These are phyloP conservation scores for Takashimella koratensis DNA, from an alignment of 1,284 basidiomycete species.

Conservation along the genomic window DNA sequence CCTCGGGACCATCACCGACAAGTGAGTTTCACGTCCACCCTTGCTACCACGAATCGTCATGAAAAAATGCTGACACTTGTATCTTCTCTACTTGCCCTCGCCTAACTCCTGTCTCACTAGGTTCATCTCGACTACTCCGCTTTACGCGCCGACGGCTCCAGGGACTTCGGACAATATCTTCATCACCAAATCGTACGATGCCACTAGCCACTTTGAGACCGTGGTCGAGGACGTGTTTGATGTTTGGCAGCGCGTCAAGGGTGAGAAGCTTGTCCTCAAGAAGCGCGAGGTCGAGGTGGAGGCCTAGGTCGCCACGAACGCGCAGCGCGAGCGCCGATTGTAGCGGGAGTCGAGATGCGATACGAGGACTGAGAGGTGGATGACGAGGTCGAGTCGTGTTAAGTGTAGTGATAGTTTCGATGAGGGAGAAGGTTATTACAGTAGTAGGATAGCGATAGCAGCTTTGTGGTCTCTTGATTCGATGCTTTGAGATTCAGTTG, in stretches of 20 bases:
- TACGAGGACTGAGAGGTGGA: no score
- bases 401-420: no score
- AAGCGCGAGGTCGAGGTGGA: slow-evolving; percentile 47
- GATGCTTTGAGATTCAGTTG: no score
- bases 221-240: slow-evolving; percentile 91
- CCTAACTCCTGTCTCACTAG: slow-evolving; percentile 51
- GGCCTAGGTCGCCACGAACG: slow-evolving; percentile 19
- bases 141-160: slow-evolving; percentile 82
- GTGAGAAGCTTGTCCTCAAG: slow-evolving; percentile 47
- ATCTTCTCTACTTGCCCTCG: not conserved
- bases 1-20: slow-evolving; percentile 89
- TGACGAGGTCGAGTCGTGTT: no score
- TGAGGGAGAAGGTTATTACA: no score
- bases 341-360: no score
- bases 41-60: not conserved
- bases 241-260: slow-evolving; percentile 78
- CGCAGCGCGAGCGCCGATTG: no score
- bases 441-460: no score
- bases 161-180: slow-evolving; percentile 78
- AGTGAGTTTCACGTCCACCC: slow-evolving; percentile 57
- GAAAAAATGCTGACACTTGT: not conserved
- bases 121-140: slow-evolving; percentile 82
- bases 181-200: slow-evolving; percentile 96
- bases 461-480: no score
- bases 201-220: slow-evolving; percentile 98